A percentile compares a stretch with the other conserved stretches of the same genome.
These are phyloP conservation scores for Fusarium pseudoanthophilum DNA, from an alignment of 2,329 filamentous ascomycete genomes.

Conservation along the genomic window DNA sequence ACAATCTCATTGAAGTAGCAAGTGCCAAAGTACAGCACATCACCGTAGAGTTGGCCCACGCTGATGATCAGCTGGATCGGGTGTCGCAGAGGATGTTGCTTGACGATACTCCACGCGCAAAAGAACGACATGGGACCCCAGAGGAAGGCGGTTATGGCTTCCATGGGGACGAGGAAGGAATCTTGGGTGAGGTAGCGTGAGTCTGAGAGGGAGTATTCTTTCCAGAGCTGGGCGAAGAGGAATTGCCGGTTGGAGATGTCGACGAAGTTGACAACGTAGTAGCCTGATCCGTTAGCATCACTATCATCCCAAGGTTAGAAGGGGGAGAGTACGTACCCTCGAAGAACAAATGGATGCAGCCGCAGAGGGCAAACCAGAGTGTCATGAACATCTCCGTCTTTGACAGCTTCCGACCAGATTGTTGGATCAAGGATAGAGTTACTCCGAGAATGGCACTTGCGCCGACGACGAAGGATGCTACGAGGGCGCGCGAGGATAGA, in stretches of 20 bases:
- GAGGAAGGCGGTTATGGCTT: slow-evolving; percentile 61
- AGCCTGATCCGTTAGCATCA: slow-evolving; percentile 49
- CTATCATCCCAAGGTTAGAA: fast-evolving
- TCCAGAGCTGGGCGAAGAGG: slow-evolving; percentile 66
- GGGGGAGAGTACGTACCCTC: slow-evolving; percentile 48
- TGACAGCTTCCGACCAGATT: slow-evolving; percentile 62
- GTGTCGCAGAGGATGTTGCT: slow-evolving; percentile 58
- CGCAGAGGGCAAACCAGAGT: slow-evolving; percentile 82
- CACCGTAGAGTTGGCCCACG: slow-evolving; percentile 62
- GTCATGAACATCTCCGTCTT: slow-evolving; percentile 67
- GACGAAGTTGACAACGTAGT: slow-evolving; percentile 59
- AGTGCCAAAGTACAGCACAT: slow-evolving; percentile 63
- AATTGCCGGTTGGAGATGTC: slow-evolving; percentile 53
- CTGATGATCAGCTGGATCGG: slow-evolving; percentile 60
- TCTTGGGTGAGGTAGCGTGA: slow-evolving; percentile 65
- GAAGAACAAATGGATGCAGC: slow-evolving; percentile 58
- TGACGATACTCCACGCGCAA: slow-evolving; percentile 57
- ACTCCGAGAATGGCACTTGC: slow-evolving; percentile 66
- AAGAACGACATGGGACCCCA: slow-evolving; percentile 66
- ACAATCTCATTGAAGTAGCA: slow-evolving; percentile 56
- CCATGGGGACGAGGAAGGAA: slow-evolving; percentile 66
- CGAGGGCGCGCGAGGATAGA: slow-evolving; percentile 66
- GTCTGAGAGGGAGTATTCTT: slow-evolving; percentile 67
- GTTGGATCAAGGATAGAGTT: slow-evolving; percentile 65
- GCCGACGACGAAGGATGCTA: slow-evolving; percentile 67